phyloP scores from a whole-genome alignment of 257 asterid species.

The Capsicum chinense region DNA sequence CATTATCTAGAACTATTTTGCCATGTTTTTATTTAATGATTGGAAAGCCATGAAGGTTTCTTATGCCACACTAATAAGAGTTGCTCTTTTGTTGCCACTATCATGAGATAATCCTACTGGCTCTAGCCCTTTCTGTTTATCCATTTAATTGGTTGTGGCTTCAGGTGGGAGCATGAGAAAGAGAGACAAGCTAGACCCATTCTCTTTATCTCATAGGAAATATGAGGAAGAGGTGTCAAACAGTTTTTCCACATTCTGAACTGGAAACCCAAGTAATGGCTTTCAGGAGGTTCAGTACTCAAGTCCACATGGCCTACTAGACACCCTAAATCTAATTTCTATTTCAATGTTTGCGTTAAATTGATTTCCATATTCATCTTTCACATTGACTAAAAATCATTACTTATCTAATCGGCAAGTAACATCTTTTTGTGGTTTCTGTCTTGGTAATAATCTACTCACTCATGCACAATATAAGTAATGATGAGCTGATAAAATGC shows the following conservation, averaged over 20 bases:
- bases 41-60: background rate
- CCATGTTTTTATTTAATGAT: background rate
- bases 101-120: no score
- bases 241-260: background rate
- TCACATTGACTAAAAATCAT: background rate
- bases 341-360: background rate
- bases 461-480: constrained; percentile 8
- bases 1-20: background rate
- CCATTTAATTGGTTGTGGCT: no score
- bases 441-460: constrained; percentile 11
- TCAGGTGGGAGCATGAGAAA: constrained; percentile 17
- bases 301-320: background rate
- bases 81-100: no score
- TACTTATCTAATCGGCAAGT: background rate
- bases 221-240: background rate
- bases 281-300: constrained; percentile 12
- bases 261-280: constrained; percentile 1
- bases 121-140: no score
- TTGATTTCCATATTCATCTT: background rate
- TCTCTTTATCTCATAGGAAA: background rate
- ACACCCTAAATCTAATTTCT: background rate
- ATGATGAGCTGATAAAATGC: constrained; percentile 3
- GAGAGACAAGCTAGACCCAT: background rate
- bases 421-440: background rate
- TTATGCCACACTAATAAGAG: no score